These are phyloP conservation scores for Phanerochaete sordida DNA, from an alignment of 768 basidiomycete species.

Conservation along the genomic window DNA sequence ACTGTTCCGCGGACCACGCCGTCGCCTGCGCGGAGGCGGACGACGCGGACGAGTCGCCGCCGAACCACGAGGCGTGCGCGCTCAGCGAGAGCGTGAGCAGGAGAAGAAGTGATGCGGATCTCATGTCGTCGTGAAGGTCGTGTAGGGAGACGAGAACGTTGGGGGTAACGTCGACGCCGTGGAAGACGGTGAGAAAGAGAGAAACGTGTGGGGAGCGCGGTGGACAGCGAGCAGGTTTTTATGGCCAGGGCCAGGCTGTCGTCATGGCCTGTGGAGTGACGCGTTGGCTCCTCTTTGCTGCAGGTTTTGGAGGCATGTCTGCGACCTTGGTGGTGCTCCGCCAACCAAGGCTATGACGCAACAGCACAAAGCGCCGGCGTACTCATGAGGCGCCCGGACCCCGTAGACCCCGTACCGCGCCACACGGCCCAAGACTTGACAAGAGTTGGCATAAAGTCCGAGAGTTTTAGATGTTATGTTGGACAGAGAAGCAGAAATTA, in stretches of 20 bases:
- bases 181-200: neutral
- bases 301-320: neutral
- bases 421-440: no score
- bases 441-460: no score
- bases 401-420: neutral
- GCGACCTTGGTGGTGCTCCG: neutral
- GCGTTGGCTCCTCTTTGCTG: neutral
- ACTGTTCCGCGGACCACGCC: constrained; percentile 62
- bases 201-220: neutral
- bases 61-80: constrained; percentile 26
- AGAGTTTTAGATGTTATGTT: no score
- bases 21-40: constrained; percentile 17
- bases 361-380: neutral
- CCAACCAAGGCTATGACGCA: neutral
- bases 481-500: no score
- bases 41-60: constrained; percentile 18
- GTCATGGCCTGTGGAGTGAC: neutral
- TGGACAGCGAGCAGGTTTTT: neutral
- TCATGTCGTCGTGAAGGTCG: constrained; percentile 4
- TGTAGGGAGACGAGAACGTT: neutral
- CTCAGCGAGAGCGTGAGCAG: constrained; percentile 20
- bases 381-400: neutral
- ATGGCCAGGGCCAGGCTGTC: neutral
- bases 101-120: constrained; percentile 1
- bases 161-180: neutral